A percentile compares a stretch with the other conserved stretches of the same genome.
These are phyloP conservation scores for Colletotrichum limetticola DNA, from an alignment of 2,329 filamentous ascomycete species.

Conservation along the genomic window DNA sequence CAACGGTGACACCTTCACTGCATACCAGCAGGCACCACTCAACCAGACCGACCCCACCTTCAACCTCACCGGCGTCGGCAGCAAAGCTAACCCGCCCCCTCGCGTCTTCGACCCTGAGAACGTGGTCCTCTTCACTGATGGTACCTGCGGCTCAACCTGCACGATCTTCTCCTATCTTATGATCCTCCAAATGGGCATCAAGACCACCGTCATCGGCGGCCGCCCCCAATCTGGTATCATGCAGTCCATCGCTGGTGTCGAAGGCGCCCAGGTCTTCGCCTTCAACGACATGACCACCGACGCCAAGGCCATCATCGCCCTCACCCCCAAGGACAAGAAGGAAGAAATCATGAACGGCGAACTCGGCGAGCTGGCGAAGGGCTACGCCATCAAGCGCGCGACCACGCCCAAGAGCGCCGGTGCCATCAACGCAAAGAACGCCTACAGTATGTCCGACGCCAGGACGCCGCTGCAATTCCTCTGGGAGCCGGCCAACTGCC, in stretches of 20 bases:
- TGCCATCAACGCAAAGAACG: slow-evolving; percentile 49
- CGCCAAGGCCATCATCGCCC: slow-evolving; percentile 40
- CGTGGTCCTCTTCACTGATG: slow-evolving; percentile 64
- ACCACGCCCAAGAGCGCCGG: slow-evolving; percentile 39
- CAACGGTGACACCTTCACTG: slow-evolving; percentile 61
- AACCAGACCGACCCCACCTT: slow-evolving; percentile 46
- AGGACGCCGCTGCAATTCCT: slow-evolving; percentile 56
- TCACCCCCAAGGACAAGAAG: slow-evolving; percentile 36
- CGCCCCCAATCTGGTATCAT: slow-evolving; percentile 54
- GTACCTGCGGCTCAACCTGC: slow-evolving; percentile 65
- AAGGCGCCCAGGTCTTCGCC: slow-evolving; percentile 53
- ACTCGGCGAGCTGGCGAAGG: slow-evolving; percentile 44
- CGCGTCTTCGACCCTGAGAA: slow-evolving; percentile 63
- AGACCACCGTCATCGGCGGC: slow-evolving; percentile 60
- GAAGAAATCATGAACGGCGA: slow-evolving; percentile 38
- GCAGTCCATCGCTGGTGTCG: slow-evolving; percentile 60
- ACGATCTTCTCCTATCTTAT: slow-evolving; percentile 66
- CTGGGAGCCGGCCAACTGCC: slow-evolving; percentile 57
- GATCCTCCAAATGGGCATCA: slow-evolving; percentile 58
- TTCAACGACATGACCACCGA: slow-evolving; percentile 42
- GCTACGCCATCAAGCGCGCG: slow-evolving; percentile 45
- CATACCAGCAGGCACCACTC: slow-evolving; percentile 54
- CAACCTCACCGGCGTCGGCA: slow-evolving; percentile 55
- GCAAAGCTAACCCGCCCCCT: slow-evolving; percentile 50
- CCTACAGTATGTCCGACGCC: slow-evolving; percentile 44